Evolutionary conservation across 2,329 filamentous ascomycete species (phyloP), one percentile per base, ranked within the genome.

Genomic region (Fusarium sp.): DNA sequence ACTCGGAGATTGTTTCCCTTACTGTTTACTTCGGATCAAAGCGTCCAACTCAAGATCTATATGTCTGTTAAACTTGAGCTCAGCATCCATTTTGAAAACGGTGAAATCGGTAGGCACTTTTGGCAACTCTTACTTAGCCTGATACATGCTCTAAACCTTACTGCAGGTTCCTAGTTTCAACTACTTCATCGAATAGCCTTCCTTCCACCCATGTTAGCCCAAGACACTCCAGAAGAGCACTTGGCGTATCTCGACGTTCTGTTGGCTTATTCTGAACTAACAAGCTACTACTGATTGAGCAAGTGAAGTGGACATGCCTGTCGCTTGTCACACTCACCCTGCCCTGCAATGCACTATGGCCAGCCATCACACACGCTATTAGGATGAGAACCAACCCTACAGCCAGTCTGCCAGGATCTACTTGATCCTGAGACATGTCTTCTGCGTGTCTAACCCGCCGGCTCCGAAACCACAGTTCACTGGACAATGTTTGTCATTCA

Each of bases 281-380:
- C 42, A 41, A 40, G 11, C 60, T 59, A 65, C 58, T 17, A 58
- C 60, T 58, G 29, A 63, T 63, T 41, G 27, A 40, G 52, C 31
- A 47, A 55, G 33, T 40, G 40, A 49, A 25, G 17, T 40, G 14
- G 54, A 35, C 33, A 51, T 29, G 49, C 43, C 31, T 36, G 41
- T 37, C 47, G 36, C 46, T 25, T 27, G 27, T 45, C 45, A 33
- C 36, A 35, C 43, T 58, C 45, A 58, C 59, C 52, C 60, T 64
- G 51, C 20, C 42, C 48, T 64, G 43, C 35, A 63, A 51, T 64
- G 58, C 60, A 63, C 39, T 42, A 45, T 50, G 51, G n/a, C 25
- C 58, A 63, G 53, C 60, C 36, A 53, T 64, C 59, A 59, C 52
- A 59, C 52, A 42, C 46, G 40, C 23, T 55, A 41, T 55, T 61